phyloP scores from a whole-genome alignment of 164 flowering plant species.

The Vitis rupestris region DNA sequence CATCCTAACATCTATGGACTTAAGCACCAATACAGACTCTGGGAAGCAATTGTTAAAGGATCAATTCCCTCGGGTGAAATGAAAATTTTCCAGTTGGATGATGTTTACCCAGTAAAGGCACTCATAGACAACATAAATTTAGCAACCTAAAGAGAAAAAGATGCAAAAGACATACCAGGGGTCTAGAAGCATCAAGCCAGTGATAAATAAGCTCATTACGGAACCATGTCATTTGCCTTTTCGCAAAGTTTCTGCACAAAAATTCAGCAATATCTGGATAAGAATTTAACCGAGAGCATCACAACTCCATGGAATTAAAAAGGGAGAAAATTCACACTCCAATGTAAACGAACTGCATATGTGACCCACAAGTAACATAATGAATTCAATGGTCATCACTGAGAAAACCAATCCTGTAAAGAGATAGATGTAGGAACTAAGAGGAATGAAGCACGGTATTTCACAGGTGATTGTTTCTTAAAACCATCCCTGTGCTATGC shows the following conservation, averaged over 20 bases:
- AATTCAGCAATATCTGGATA: neutral
- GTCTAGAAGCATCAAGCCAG: conserved; percentile 92
- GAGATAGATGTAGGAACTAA: too few relatives aligned
- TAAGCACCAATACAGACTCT: neutral
- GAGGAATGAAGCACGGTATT: too few relatives aligned
- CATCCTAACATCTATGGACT: neutral
- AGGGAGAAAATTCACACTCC: too few relatives aligned
- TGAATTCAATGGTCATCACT: too few relatives aligned
- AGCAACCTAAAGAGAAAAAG: too few relatives aligned
- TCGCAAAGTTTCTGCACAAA: conserved; percentile 83
- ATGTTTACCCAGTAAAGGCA: neutral
- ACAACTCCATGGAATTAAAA: too few relatives aligned
- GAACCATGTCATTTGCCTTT: conserved; percentile 95
- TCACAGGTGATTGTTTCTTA: too few relatives aligned
- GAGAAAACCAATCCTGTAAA: too few relatives aligned
- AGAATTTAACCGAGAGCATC: neutral
- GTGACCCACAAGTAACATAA: too few relatives aligned
- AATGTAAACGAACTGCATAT: too few relatives aligned
- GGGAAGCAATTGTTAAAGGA: neutral
- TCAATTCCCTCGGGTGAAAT: neutral
- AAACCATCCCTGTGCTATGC: too few relatives aligned
- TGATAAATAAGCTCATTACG: conserved; percentile 88
- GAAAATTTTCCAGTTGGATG: neutral
- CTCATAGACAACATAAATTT: too few relatives aligned
- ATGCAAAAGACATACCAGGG: conserved; percentile 52